phyloP scores from a whole-genome alignment of 805 yeast species.

The Danielozyma ontarioensis region DNA sequence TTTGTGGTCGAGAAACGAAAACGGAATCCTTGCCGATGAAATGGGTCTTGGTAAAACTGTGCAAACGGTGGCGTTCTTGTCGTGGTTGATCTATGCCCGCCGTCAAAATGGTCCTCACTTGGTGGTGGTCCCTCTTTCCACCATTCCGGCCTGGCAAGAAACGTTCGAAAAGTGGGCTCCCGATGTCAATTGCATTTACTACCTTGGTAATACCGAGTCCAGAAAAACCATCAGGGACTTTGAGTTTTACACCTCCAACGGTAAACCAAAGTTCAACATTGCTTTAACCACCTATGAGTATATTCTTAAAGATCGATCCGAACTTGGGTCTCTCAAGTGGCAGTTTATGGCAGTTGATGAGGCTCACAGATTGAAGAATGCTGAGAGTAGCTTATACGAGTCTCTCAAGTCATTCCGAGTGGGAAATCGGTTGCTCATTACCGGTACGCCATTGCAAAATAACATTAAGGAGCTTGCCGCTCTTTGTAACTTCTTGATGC shows the following conservation, averaged over 20 bases:
- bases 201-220: slow-evolving; percentile 86
- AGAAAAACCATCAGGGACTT: slow-evolving; percentile 76
- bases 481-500: slow-evolving; percentile 90
- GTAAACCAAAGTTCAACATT: slow-evolving; percentile 85
- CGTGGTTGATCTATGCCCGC: slow-evolving; percentile 93
- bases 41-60: slow-evolving; percentile 99
- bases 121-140: slow-evolving; percentile 92
- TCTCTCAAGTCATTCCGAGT: slow-evolving; percentile 78
- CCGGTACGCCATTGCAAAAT: slow-evolving; percentile 98
- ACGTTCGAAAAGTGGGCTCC: slow-evolving; percentile 98
- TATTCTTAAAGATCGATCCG: slow-evolving; percentile 80
- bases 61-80: slow-evolving; percentile 89
- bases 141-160: slow-evolving; percentile 99
- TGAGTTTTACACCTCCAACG: slow-evolving; percentile 67
- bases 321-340: slow-evolving; percentile 84
- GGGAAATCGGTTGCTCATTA: slow-evolving; percentile 78
- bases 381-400: slow-evolving; percentile 90
- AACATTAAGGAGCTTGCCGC: slow-evolving; percentile 95
- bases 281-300: slow-evolving; percentile 93
- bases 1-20: slow-evolving; percentile 94
- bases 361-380: slow-evolving; percentile 93
- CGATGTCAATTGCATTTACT: slow-evolving; percentile 86
- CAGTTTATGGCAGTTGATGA: slow-evolving; percentile 97
- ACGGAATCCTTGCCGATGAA: slow-evolving; percentile 96
- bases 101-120: slow-evolving; percentile 97